A percentile compares a stretch with the other conserved stretches of the same genome.
These are phyloP conservation scores for Pseudoperonospora humuli DNA, from an alignment of 352 stramenopile species.

Conservation along the genomic window DNA sequence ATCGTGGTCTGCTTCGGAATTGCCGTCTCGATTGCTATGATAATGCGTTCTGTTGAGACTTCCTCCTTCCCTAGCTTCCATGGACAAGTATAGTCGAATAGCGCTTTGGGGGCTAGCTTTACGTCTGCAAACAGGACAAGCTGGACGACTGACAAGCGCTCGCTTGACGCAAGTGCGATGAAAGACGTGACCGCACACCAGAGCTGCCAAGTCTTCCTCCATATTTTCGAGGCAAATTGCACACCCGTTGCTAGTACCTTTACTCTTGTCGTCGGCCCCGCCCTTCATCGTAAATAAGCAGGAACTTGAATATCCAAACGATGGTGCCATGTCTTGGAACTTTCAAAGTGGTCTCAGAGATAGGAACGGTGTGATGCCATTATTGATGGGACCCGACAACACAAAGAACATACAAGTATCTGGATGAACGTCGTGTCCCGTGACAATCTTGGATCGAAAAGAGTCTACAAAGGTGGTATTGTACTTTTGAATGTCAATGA, in stretches of 20 bases:
- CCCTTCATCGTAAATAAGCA: background rate
- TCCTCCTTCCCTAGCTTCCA: background rate
- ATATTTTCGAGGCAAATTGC: conserved; percentile 38
- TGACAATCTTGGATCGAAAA: background rate
- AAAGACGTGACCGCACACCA: conserved; percentile 40
- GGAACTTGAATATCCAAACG: background rate
- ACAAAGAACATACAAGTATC: conserved; percentile 9
- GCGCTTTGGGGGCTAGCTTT: conserved; percentile 8
- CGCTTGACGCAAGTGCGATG: conserved; percentile 22
- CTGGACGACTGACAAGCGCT: conserved; percentile 10
- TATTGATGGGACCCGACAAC: conserved; percentile 10
- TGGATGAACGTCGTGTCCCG: conserved; percentile 8
- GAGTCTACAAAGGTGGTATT: conserved; percentile 11
- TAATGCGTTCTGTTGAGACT: background rate
- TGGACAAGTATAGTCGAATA: conserved; percentile 27
- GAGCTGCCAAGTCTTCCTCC: conserved; percentile 18
- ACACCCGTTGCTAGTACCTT: conserved; percentile 7
- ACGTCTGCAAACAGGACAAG: conserved; percentile 33
- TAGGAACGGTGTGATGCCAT: background rate
- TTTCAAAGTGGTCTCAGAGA: conserved; percentile 5
- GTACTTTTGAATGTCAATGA: conserved; percentile 16
- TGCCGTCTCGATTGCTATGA: background rate
- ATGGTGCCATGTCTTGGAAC: conserved; percentile 2
- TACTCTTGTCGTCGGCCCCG: background rate
- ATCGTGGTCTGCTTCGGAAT: background rate